Evolutionary conservation across 306 rosid genomes (phyloP).

Genomic region (Rubus idaeus): DNA sequence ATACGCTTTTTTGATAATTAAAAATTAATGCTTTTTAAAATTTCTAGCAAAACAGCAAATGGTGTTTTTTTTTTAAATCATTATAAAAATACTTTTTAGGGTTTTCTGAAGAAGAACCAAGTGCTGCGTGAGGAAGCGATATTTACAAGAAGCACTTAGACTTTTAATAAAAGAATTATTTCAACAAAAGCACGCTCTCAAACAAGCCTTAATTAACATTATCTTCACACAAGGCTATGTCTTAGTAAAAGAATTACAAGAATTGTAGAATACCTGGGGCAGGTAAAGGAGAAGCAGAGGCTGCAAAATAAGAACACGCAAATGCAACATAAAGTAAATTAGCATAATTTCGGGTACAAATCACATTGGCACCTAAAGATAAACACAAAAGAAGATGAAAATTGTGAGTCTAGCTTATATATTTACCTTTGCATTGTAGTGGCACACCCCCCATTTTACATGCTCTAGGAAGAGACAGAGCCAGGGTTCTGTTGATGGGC

Average conservation of each 20-base stretch:
- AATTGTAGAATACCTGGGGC: conserved; percentile 51
- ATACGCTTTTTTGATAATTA: too few species aligned
- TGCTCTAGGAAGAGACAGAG: conserved; percentile 49
- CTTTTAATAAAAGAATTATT: too few species aligned
- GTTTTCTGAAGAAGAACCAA: too few species aligned
- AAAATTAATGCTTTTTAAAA: too few species aligned
- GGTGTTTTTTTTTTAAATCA: too few species aligned
- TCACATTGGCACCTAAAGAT: background rate
- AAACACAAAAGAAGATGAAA: background rate
- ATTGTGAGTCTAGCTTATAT: background rate
- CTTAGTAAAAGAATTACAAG: background rate
- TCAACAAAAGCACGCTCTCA: too few species aligned
- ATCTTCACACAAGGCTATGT: too few species aligned
- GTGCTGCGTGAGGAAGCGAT: too few species aligned
- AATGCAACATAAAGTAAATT: background rate
- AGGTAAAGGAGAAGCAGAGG: conserved; percentile 56
- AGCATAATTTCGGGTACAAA: background rate
- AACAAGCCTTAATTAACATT: too few species aligned
- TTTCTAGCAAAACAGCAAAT: too few species aligned
- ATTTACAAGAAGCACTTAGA: too few species aligned
- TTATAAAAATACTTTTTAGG: too few species aligned
- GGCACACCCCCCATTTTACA: conserved; percentile 46
- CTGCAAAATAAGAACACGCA: conserved; percentile 42
- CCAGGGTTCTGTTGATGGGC: conserved; percentile 46
- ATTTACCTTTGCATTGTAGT: conserved; percentile 56